Evolutionary conservation across 371 early-diverging fungal genomes (phyloP), one percentile per base, ranked within the genome.

Genomic region (Mortierella sp.): DNA sequence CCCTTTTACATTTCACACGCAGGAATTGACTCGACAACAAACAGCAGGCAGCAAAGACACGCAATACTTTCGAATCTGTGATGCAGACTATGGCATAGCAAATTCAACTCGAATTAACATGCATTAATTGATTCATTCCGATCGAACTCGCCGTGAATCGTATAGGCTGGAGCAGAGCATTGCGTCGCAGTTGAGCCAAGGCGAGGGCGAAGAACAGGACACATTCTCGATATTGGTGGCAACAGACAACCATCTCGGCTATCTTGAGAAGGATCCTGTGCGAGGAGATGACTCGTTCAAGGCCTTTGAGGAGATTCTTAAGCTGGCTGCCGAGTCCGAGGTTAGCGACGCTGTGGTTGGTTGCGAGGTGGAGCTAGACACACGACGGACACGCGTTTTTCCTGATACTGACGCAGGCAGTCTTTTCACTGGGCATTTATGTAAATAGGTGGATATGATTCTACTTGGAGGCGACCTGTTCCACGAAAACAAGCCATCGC

Each of bases 381-480:
- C n/a, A n/a, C n/a, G n/a, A n/a, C n/a, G n/a, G n/a, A n/a, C n/a
- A n/a, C n/a, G n/a, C n/a, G n/a, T n/a, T n/a, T n/a, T n/a, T n/a
- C n/a, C n/a, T n/a, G n/a, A n/a, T n/a, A n/a, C n/a, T n/a, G n/a
- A n/a, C n/a, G n/a, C n/a, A n/a, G n/a, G n/a, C n/a, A n/a, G n/a
- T n/a, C n/a, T 13, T 31, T 50, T 24, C 13, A 44, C 44, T 31
- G 29, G 44, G 40, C 31, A 47, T 72, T 5, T 55, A 37, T 9
- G 14, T 5, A 8, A 40, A 43, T 44, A 95, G 88, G 99, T 95
- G 11, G 99, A 99, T 88, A 93, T 99, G 86, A 89, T 99, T 4
- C 86, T 99, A 31, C 91, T 99, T n/a, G 99, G 98, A 19, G 99
- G 99, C 24, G 99, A 99, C 88, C 90, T 99, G 31, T 99, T 99